Conservation (phyloP, 176 grass and related monocot species). For the Hordeum vulgare region MorexV3_pseudomolecules_assembly NC_058524.1:16306132-16306631, state of each 20-base stretch:
- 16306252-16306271: neutral
- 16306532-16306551: slow-evolving; percentile 37
- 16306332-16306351: neutral
- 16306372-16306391: neutral
- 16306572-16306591: slow-evolving; percentile 25
- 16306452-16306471: slow-evolving; percentile 34
- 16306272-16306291: neutral
- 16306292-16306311: slow-evolving; percentile 11
- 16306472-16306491: slow-evolving; percentile 21
- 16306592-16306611: slow-evolving; percentile 32
- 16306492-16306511: slow-evolving; percentile 38
- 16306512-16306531: neutral
- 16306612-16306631: slow-evolving; percentile 20
- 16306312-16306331: neutral
- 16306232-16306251: neutral
- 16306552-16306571: slow-evolving; percentile 42
- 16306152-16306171: neutral
- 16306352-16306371: neutral
- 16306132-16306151: slow-evolving; percentile 31
- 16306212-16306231: neutral
- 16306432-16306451: slow-evolving; percentile 23
- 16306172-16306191: slow-evolving; percentile 21
- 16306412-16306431: neutral
- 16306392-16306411: neutral
- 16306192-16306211: neutral